Percentiles rank a stretch among this genome's conserved stretches.
Conservation (phyloP, 257 asterid genomes). For the Fraxinus anomala region DNA sequence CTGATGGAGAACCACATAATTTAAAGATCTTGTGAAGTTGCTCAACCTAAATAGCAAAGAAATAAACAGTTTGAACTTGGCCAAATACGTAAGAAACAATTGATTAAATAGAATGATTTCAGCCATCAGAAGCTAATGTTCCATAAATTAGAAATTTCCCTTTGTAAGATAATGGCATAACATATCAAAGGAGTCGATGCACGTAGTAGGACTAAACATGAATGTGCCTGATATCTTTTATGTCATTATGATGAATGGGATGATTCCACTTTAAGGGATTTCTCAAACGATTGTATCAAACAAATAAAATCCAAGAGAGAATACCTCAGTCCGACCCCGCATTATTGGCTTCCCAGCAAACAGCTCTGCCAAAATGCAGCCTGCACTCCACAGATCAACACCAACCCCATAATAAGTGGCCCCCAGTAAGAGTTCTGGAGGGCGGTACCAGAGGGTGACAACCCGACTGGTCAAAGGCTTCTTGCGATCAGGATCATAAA, state of each 20-base stretch:
- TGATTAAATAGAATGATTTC: not conserved
- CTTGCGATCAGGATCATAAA: conserved; percentile 59
- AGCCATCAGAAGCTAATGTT: not conserved
- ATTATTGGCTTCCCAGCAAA: conserved; percentile 83
- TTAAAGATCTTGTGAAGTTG: conserved; percentile 91
- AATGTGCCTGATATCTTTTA: not conserved
- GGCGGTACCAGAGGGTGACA: conserved; percentile 96
- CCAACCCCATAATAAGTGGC: conserved; percentile 76
- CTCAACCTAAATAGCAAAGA: conserved; percentile 57
- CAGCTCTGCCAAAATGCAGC: conserved; percentile 89
- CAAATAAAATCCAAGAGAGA: conserved; percentile 18
- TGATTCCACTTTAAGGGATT: not conserved
- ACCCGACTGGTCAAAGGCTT: conserved; percentile 92
- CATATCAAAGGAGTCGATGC: conserved; percentile 14
- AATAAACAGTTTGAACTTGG: conserved; percentile 9
- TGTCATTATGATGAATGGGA: not conserved
- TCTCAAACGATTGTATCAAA: not conserved
- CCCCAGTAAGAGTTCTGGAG: conserved; percentile 91
- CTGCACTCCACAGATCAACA: conserved; percentile 97
- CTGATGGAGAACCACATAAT: conserved; percentile 87
- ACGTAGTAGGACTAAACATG: not conserved
- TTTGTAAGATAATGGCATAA: not conserved
- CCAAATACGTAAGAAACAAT: not conserved
- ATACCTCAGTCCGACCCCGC: conserved; percentile 92
- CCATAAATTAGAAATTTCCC: conserved; percentile 1